Evolutionary conservation across 345 rosid genomes (phyloP).

Genomic region (Eucalyptus sp.): DNA sequence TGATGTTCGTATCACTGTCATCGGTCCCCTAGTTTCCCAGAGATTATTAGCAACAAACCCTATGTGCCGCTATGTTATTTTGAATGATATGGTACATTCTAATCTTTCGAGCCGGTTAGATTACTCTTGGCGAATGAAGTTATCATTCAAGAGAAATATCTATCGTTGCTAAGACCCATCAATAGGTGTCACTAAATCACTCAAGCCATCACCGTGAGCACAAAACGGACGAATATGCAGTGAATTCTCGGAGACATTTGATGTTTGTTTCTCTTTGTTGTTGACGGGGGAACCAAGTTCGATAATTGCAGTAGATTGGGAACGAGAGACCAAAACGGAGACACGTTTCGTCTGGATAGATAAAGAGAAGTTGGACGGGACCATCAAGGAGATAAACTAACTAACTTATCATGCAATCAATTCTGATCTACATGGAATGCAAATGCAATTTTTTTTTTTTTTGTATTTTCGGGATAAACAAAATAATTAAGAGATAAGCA

Average conservation of each 20-base stretch:
- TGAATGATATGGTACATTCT: neutral
- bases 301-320: neutral
- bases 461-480: no score
- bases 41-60: neutral
- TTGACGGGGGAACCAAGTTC: neutral
- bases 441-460: no score
- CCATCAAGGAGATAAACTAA: neutral
- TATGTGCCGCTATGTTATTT: neutral
- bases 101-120: neutral
- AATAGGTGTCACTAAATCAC: neutral
- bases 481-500: no score
- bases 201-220: neutral
- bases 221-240: neutral
- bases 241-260: neutral
- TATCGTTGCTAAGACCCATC: no score
- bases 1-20: neutral
- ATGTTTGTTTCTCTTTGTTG: neutral
- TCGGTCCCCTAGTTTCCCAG: neutral
- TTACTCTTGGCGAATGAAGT: no score
- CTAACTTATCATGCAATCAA: no score
- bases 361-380: neutral
- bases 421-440: no score
- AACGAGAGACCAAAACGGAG: neutral
- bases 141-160: no score
- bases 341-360: neutral